phyloP scores from a whole-genome alignment of 2,329 filamentous ascomycete genomes.

The Cladosporium sp. region DNA sequence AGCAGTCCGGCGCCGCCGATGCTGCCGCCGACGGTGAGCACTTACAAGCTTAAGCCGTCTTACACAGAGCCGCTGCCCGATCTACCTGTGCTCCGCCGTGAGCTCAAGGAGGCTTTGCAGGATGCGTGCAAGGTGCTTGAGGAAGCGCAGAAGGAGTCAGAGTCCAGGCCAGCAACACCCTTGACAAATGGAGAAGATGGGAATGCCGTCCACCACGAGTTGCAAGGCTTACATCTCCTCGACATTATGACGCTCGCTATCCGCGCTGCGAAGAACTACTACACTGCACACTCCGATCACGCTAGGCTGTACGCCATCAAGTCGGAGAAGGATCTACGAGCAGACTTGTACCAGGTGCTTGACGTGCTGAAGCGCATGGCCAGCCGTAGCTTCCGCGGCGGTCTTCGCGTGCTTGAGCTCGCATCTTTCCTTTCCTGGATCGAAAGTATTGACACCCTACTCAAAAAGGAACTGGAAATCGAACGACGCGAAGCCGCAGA shows the following conservation, averaged over 20 bases:
- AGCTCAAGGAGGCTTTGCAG: constrained; percentile 66
- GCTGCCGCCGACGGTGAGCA: constrained; percentile 95
- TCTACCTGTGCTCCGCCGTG: constrained; percentile 71
- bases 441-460: constrained; percentile 70
- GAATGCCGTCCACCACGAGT: constrained; percentile 73
- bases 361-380: constrained; percentile 93
- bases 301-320: constrained; percentile 84
- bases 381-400: constrained; percentile 78
- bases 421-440: constrained; percentile 79
- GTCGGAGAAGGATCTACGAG: constrained; percentile 79
- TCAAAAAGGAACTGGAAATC: constrained; percentile 73
- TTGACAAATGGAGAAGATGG: constrained; percentile 31
- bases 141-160: constrained; percentile 48
- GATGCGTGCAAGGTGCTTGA: constrained; percentile 68
- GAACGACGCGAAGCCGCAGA: constrained; percentile 73
- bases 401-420: constrained; percentile 76
- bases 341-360: constrained; percentile 81
- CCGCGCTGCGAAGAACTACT: constrained; percentile 91
- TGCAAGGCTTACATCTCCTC: constrained; percentile 88
- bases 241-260: constrained; percentile 96
- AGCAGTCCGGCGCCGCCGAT: constrained; percentile 65
- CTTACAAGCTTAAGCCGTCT: constrained; percentile 83
- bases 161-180: constrained; percentile 20
- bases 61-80: constrained; percentile 82
- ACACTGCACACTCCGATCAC: constrained; percentile 86